phyloP scores from a whole-genome alignment of 2,329 filamentous ascomycete species.

The Stagonosporopsis vannaccii region DNA sequence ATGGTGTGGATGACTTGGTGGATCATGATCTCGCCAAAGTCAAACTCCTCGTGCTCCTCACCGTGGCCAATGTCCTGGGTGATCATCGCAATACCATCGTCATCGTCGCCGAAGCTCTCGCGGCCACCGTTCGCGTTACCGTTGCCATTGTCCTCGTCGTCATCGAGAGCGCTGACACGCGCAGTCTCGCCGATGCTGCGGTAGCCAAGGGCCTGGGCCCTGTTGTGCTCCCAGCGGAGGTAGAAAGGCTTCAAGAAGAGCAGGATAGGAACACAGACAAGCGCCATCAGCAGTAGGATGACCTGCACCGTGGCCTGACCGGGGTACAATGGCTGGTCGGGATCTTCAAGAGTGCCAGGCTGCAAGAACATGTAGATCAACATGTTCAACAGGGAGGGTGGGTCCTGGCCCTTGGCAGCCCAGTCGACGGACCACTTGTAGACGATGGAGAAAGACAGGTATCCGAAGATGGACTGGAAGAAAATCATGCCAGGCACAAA shows the following conservation, averaged over 20 bases:
- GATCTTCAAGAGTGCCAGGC: conserved; percentile 76
- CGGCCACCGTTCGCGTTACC: conserved; percentile 66
- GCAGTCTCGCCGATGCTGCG: conserved; percentile 89
- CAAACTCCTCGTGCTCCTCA: conserved; percentile 93
- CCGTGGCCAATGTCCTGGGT: conserved; percentile 76
- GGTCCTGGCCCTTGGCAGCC: conserved; percentile 69
- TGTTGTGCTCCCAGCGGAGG: conserved; percentile 92
- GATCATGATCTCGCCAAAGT: conserved; percentile 97
- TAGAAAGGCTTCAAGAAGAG: conserved; percentile 97
- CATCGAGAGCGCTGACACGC: conserved; percentile 87
- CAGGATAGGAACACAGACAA: conserved; percentile 86
- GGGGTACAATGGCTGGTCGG: conserved; percentile 68
- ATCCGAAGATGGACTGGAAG: conserved; percentile 98
- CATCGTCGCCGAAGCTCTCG: conserved; percentile 75
- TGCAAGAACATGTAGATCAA: conserved; percentile 99
- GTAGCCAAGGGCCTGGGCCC: conserved; percentile 85
- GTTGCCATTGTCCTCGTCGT: conserved; percentile 71
- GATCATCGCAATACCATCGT: conserved; percentile 86
- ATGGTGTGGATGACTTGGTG: conserved; percentile 99
- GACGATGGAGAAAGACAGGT: conserved; percentile 89
- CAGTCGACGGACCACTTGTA: conserved; percentile 98
- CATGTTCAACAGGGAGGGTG: conserved; percentile 96
- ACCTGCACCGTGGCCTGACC: conserved; percentile 81
- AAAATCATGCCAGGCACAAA: conserved; percentile 99
- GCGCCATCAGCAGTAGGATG: conserved; percentile 78